A percentile compares a stretch with the other conserved stretches of the same genome.
Evolutionary conservation across 805 yeast species (phyloP).

Genomic region (Kuraishia ogatae): DNA sequence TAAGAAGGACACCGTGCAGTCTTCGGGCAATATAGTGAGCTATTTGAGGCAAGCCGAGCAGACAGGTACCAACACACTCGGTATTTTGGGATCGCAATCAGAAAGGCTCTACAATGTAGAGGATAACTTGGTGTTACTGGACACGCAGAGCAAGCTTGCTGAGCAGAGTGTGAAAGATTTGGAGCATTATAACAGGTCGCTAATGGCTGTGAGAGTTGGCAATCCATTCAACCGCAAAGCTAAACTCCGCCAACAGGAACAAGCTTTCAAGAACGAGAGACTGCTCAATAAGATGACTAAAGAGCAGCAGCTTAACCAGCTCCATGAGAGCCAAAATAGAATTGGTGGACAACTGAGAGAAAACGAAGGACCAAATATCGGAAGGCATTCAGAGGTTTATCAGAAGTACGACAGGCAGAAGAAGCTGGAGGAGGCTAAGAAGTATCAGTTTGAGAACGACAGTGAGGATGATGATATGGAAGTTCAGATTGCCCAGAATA

Average conservation of each 20-base stretch:
- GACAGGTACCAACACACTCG: conserved; percentile 74
- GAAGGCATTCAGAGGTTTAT: conserved; percentile 19
- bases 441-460: conserved; percentile 82
- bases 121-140: conserved; percentile 64
- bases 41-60: conserved; percentile 67
- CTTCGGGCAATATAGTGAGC: conserved; percentile 75
- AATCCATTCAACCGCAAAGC: conserved; percentile 88
- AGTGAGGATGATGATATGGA: conserved; percentile 92
- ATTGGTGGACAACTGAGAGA: background rate
- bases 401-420: conserved; percentile 43
- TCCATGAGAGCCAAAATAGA: background rate
- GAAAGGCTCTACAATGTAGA: conserved; percentile 79
- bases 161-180: conserved; percentile 77
- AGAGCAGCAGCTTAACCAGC: conserved; percentile 50
- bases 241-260: conserved; percentile 67
- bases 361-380: conserved; percentile 23
- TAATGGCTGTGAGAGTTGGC: conserved; percentile 69
- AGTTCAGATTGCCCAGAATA: conserved; percentile 72
- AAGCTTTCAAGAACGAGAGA: conserved; percentile 50
- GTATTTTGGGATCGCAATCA: conserved; percentile 90
- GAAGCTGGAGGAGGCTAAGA: conserved; percentile 47
- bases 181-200: conserved; percentile 68
- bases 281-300: conserved; percentile 53
- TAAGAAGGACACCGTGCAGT: conserved; percentile 79
- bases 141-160: conserved; percentile 74